These are phyloP conservation scores for Sclerotinia glacialis DNA, from an alignment of 2,329 filamentous ascomycete species.

Conservation along the genomic window DNA sequence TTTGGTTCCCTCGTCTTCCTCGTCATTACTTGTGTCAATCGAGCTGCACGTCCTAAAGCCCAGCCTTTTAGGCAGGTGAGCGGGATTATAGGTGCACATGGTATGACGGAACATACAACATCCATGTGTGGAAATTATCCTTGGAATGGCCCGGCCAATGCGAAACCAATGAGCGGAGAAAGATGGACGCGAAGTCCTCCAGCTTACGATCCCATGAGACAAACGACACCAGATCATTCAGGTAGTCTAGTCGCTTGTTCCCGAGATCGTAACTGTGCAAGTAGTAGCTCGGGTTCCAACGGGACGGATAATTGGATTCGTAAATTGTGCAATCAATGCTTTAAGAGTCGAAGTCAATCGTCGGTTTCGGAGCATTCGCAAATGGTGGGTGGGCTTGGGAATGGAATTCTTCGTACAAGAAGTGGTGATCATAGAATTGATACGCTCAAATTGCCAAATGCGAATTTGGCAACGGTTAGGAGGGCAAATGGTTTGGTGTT, in stretches of 20 bases:
- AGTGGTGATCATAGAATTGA: slow-evolving; percentile 10
- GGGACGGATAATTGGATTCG: background rate
- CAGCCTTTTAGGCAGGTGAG: background rate
- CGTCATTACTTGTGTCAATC: slow-evolving; percentile 12
- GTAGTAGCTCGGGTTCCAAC: background rate
- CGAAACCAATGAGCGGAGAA: background rate
- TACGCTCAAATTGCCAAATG: slow-evolving; percentile 14
- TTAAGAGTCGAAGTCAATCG: background rate
- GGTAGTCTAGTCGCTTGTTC: background rate
- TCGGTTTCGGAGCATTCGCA: background rate
- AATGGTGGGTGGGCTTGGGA: background rate
- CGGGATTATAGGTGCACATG: background rate
- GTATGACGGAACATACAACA: background rate
- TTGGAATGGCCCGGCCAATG: background rate
- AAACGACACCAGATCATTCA: background rate
- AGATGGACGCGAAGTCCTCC: slow-evolving; percentile 3
- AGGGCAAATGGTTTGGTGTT: slow-evolving; percentile 4
- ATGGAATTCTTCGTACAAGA: background rate
- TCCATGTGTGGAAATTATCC: background rate
- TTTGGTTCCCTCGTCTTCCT: slow-evolving; percentile 14
- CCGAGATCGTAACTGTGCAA: background rate
- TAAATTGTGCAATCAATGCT: slow-evolving; percentile 1
- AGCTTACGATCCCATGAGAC: slow-evolving; percentile 1
- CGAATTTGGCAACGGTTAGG: slow-evolving; percentile 6
- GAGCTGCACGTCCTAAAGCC: slow-evolving; percentile 3